These are phyloP conservation scores for Grosmannia clavigera DNA, from an alignment of 2,329 filamentous ascomycete species.

Conservation along the genomic window DNA sequence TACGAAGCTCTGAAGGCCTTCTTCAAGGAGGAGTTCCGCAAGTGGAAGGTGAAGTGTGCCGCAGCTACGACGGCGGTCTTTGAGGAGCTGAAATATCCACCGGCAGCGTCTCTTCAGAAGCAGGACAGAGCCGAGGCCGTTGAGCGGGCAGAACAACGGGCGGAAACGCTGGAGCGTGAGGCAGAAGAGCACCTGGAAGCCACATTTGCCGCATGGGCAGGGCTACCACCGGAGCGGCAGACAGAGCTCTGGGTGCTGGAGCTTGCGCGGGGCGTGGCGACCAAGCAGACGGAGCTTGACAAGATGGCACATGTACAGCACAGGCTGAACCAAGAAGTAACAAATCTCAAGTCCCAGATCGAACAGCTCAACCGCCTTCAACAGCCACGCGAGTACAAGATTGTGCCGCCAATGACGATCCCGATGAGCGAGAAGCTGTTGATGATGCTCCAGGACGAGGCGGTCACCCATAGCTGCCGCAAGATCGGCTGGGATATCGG, in stretches of 20 bases:
- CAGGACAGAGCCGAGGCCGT: slow-evolving; percentile 34
- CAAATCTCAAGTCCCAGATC: slow-evolving; percentile 44
- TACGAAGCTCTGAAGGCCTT: slow-evolving; percentile 56
- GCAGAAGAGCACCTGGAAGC: slow-evolving; percentile 65
- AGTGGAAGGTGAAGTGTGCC: slow-evolving; percentile 46
- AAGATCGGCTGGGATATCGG: slow-evolving; percentile 34
- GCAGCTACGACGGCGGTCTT: slow-evolving; percentile 34
- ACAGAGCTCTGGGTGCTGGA: slow-evolving; percentile 50
- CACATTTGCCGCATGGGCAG: slow-evolving; percentile 65
- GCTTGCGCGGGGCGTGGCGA: slow-evolving; percentile 45
- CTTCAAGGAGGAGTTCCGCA: slow-evolving; percentile 54
- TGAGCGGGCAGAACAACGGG: slow-evolving; percentile 37
- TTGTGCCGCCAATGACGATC: slow-evolving; percentile 38
- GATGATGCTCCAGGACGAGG: slow-evolving; percentile 32
- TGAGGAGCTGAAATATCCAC: slow-evolving; percentile 40
- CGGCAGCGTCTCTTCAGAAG: slow-evolving; percentile 24
- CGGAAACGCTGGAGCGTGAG: slow-evolving; percentile 51
- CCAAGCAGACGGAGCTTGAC: slow-evolving; percentile 42
- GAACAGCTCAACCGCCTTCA: slow-evolving; percentile 46
- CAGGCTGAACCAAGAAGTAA: slow-evolving; percentile 41
- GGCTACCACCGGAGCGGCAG: slow-evolving; percentile 42
- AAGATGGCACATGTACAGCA: slow-evolving; percentile 37
- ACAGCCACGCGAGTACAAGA: slow-evolving; percentile 46
- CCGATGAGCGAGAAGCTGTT: slow-evolving; percentile 38
- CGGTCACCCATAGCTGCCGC: slow-evolving; percentile 23